A percentile compares a stretch with the other conserved stretches of the same genome.
Evolutionary conservation across 495 filamentous ascomycete genomes (phyloP).

Genomic region (Aspergillus sparsus): DNA sequence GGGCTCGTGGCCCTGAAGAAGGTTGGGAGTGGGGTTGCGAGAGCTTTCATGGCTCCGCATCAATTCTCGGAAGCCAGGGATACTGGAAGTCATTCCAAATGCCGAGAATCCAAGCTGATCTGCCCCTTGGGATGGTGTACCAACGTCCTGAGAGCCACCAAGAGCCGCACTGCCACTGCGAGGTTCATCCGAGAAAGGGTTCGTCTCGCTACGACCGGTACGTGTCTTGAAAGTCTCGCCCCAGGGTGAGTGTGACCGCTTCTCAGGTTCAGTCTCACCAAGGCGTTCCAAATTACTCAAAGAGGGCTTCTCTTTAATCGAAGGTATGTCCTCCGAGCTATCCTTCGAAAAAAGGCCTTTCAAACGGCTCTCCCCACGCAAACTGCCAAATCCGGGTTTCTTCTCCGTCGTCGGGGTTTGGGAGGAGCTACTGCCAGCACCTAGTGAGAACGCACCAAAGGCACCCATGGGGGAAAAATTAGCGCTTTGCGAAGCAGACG

Average conservation of each 20-base stretch:
- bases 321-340: slow-evolving; percentile 62
- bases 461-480: slow-evolving; percentile 72
- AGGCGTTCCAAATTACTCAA: slow-evolving; percentile 55
- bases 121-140: slow-evolving; percentile 52
- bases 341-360: slow-evolving; percentile 81
- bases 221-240: slow-evolving; percentile 52
- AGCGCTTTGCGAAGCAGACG: slow-evolving; percentile 54
- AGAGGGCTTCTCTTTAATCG: slow-evolving; percentile 56
- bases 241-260: slow-evolving; percentile 54
- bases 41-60: slow-evolving; percentile 60
- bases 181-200: slow-evolving; percentile 72
- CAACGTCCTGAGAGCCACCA: slow-evolving; percentile 74
- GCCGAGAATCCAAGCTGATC: slow-evolving; percentile 59
- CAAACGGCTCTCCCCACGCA: slow-evolving; percentile 76
- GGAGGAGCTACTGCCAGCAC: slow-evolving; percentile 38
- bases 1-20: slow-evolving; percentile 61
- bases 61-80: slow-evolving; percentile 65
- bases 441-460: slow-evolving; percentile 83
- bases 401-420: slow-evolving; percentile 63
- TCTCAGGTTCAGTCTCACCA: slow-evolving; percentile 50
- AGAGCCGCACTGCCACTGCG: slow-evolving; percentile 76
- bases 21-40: slow-evolving; percentile 57
- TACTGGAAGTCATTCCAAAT: slow-evolving; percentile 80
- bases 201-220: slow-evolving; percentile 69
- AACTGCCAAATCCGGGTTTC: slow-evolving; percentile 63